Base-by-base conservation (phyloP, 139 green algal species). In the Micractinium sp. region DNA sequence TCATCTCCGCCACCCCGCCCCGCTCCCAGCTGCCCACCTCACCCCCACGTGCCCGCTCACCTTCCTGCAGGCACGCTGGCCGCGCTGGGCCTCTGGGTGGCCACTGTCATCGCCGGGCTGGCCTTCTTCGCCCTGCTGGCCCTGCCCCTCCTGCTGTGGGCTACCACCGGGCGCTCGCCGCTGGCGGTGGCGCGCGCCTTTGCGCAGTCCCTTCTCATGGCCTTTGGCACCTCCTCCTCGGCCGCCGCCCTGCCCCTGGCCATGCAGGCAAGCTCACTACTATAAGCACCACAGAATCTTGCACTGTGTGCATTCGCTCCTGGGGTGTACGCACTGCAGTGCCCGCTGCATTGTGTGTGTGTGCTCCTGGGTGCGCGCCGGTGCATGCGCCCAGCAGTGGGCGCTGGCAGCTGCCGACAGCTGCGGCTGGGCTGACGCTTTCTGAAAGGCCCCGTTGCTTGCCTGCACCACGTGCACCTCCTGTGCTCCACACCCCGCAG, bases 211-310 rank as follows among this genome's bases (percentile, higher is more conserved):
- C 88, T 96, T 23, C 85, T 89, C 19, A 63, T 93, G 69, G 94
- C 90, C 0, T 96, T 96, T 77, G 94, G 93, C 47, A 96, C 93
- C 4, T 87, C 88, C 80, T 93, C 81, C 71, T 89, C 81, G 60
- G 88, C 87, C 38, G 93, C 93, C 2, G 88, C 94, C 25, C 81
- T 96, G 90, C 94, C 94, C 22, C 89, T 94, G 41, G 87, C 87
- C 20, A 92, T 92, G 89, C 38, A 94, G 86, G 86, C 79, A 3
- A 56, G 7, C 47, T 9, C 47, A 56, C 47, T 56, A 9, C 47
- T n/a, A n/a, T n/a, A n/a, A n/a, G n/a, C n/a, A n/a, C n/a, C n/a
- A n/a, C n/a, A n/a, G 25, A 36, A 18, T 38, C 29, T 23, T 47
- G n/a, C 31, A 23, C 0, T 33, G 73, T 41, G 73, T 41, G n/a